Conservation (phyloP, 139 green algal genomes). For the Chlorella vulgaris region DNA sequence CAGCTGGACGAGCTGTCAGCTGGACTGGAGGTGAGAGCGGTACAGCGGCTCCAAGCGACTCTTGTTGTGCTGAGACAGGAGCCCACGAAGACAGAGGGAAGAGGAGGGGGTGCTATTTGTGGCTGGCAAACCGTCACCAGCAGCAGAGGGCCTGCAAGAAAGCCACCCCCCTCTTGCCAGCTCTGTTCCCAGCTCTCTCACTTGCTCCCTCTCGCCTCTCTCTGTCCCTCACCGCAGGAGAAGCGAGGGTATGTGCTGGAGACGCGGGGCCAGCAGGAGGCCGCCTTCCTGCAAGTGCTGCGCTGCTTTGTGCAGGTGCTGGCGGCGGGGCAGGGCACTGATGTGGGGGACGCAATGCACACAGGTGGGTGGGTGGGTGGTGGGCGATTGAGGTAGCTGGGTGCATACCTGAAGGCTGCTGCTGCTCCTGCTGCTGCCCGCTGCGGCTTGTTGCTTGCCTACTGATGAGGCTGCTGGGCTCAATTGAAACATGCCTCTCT, state of each 20-base stretch:
- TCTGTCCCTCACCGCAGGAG: background rate
- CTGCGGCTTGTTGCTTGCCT: background rate
- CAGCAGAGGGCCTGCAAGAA: too few species aligned
- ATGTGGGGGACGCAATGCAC: slow-evolving; percentile 18
- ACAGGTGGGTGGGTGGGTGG: too few species aligned
- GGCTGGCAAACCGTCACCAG: background rate
- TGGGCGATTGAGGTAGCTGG: too few species aligned
- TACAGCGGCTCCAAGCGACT: background rate
- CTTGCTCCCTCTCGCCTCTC: background rate
- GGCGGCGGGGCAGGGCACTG: background rate
- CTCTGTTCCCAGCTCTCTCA: too few species aligned
- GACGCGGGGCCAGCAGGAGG: slow-evolving; percentile 36
- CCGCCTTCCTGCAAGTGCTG: slow-evolving; percentile 32
- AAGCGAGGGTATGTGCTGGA: slow-evolving; percentile 36
- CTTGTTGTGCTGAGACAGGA: too few species aligned
- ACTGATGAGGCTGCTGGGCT: too few species aligned
- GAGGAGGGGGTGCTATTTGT: background rate
- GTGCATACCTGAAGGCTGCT: too few species aligned
- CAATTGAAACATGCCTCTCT: too few species aligned
- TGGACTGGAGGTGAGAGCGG: slow-evolving; percentile 1
- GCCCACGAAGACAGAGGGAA: too few species aligned
- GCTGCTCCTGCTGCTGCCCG: background rate
- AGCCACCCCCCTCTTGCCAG: too few species aligned
- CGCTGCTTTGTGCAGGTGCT: slow-evolving; percentile 32
- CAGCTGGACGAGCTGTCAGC: background rate